Conservation (phyloP, 768 basidiomycete genomes). For the Podaxis pistillaris region DNA sequence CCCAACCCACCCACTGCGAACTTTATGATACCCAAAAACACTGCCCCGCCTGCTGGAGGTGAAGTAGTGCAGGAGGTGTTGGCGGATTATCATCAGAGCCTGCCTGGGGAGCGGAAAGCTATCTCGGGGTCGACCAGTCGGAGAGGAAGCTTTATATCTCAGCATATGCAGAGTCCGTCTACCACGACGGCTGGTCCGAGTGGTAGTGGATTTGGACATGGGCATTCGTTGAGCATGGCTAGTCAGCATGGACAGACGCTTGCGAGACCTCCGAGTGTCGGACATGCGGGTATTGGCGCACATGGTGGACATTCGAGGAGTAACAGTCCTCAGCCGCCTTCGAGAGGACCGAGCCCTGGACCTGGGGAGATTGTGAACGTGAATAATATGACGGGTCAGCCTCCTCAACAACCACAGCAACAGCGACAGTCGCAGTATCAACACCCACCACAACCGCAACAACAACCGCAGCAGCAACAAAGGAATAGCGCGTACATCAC, state of each 20-base stretch:
- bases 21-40: constrained; percentile 67
- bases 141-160: constrained; percentile 34
- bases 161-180: constrained; percentile 22
- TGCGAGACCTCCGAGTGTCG: constrained; percentile 56
- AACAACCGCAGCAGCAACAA: background rate
- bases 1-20: constrained; percentile 73
- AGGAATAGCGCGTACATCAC: constrained; percentile 11
- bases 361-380: constrained; percentile 27
- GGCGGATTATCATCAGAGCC: constrained; percentile 73
- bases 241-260: constrained; percentile 39
- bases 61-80: constrained; percentile 75
- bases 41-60: constrained; percentile 39
- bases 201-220: background rate
- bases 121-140: constrained; percentile 55
- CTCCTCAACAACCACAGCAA: background rate
- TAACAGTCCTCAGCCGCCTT: constrained; percentile 56
- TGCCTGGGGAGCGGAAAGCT: constrained; percentile 81
- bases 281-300: constrained; percentile 82
- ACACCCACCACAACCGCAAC: background rate
- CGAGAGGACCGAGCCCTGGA: constrained; percentile 55
- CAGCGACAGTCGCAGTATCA: background rate
- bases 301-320: constrained; percentile 53
- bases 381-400: background rate
- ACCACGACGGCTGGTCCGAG: background rate
- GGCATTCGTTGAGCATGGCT: constrained; percentile 24